A percentile compares a stretch with the other conserved stretches of the same genome.
These are phyloP conservation scores for Diatrype stigma DNA, from an alignment of 2,329 filamentous ascomycete genomes.

Conservation along the genomic window DNA sequence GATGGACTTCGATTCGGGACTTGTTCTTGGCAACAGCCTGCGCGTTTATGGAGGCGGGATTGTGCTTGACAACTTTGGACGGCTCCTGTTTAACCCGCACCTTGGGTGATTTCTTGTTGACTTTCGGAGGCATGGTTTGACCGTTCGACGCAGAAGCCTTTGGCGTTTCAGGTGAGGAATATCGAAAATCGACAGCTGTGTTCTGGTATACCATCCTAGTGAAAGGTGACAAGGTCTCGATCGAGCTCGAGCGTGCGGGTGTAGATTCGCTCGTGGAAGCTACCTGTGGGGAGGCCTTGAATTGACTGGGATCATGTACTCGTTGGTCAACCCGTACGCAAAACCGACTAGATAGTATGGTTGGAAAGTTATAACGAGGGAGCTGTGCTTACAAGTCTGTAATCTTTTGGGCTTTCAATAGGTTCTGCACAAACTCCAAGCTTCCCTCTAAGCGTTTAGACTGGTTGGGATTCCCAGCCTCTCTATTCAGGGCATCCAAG, in stretches of 20 bases:
- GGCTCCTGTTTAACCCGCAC: slow-evolving; percentile 22
- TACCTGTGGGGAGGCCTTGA: slow-evolving; percentile 46
- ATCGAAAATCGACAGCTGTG: slow-evolving; percentile 36
- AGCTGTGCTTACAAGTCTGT: slow-evolving; percentile 57
- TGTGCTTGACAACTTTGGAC: slow-evolving; percentile 36
- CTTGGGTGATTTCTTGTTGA: slow-evolving; percentile 28
- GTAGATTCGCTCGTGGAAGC: slow-evolving; percentile 22
- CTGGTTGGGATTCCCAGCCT: slow-evolving; percentile 55
- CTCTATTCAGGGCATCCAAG: slow-evolving; percentile 67
- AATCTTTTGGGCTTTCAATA: slow-evolving; percentile 67
- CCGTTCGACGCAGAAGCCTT: slow-evolving; percentile 23
- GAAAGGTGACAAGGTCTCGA: slow-evolving; percentile 46
- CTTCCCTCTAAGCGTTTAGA: slow-evolving; percentile 67
- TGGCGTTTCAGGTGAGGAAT: slow-evolving; percentile 33
- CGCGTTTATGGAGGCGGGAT: slow-evolving; percentile 31
- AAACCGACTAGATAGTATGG: slow-evolving; percentile 12
- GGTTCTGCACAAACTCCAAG: slow-evolving; percentile 68
- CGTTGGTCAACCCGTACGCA: slow-evolving; percentile 30
- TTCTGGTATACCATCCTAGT: slow-evolving; percentile 44
- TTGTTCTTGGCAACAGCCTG: slow-evolving; percentile 24
- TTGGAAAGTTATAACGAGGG: slow-evolving; percentile 1
- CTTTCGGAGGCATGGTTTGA: slow-evolving; percentile 21
- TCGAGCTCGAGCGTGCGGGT: slow-evolving; percentile 27
- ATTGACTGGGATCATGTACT: slow-evolving; percentile 46
- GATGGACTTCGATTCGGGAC: slow-evolving; percentile 24